Evolutionary conservation across 164 flowering plant species (phyloP), one percentile per base, ranked within the genome.

Genomic region (Stephania japonica): DNA sequence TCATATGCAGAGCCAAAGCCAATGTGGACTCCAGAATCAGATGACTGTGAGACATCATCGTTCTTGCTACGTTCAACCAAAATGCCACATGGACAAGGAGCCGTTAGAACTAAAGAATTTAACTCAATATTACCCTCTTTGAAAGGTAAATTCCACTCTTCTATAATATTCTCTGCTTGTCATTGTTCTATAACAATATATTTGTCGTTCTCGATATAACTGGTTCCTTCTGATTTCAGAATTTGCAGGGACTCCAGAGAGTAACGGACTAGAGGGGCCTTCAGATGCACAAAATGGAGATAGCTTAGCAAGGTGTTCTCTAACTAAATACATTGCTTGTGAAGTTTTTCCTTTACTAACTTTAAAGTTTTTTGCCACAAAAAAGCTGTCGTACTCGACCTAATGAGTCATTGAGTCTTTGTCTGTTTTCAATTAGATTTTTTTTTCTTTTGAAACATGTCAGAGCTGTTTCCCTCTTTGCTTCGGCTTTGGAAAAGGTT

Each of bases 381-480:
- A 10, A n/a, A 16, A 16, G 18, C 16, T 19, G 18, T 4, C 62
- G 4, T 56, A 16, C 21, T 19, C 21, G 6, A n/a, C 13, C 56
- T 26, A 62, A 49, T 42, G 16, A 27, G 21, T 32, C 41, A 42
- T 65, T 65, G 72, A 56, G 18, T 3, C 62, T 11, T 25, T 19
- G 49, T 63, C 42, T 50, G 1, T 77, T 59, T 26, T 73, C 65
- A 23, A 49, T 43, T 74, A 68, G 50, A 25, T 67, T 56, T 65
- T 8, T 62, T 56, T 65, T 73, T 19, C 47, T 70, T 73, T 69
- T 59, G 61, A 62, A 69, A 75, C 78, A 38, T 77, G 61, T 72
- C 82, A 91, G 97, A 82, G 94, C 86, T 53, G 82, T 85, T 70
- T 70, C 82, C 66, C 72, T 89, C 69, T 84, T 91, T 77, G 87